phyloP scores from a whole-genome alignment of 768 basidiomycete genomes.

The Termitomyces sp. region DNA sequence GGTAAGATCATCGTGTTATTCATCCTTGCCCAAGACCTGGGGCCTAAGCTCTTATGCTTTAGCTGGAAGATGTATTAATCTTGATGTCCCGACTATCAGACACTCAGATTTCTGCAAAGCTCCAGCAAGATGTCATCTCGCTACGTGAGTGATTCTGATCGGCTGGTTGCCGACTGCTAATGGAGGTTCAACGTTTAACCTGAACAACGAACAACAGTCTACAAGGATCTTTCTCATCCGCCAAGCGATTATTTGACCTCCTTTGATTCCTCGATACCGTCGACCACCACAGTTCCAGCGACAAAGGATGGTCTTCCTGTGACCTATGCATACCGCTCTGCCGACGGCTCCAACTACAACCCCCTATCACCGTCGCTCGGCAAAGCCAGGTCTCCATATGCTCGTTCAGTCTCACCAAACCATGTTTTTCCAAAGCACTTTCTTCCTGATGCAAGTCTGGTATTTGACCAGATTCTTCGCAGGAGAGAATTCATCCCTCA shows the following conservation, averaged over 20 bases:
- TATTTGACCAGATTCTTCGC: slow-evolving; percentile 70
- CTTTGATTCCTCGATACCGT: not conserved
- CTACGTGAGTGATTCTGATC: slow-evolving; percentile 43
- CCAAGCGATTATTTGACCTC: slow-evolving; percentile 48
- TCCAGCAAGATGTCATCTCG: slow-evolving; percentile 50
- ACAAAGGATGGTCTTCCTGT: slow-evolving; percentile 12
- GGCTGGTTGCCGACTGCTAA: slow-evolving; percentile 2
- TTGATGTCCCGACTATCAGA: slow-evolving; percentile 52
- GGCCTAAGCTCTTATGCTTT: slow-evolving; percentile 9
- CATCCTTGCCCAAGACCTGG: not conserved
- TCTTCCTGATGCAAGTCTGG: slow-evolving; percentile 62
- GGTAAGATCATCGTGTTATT: slow-evolving; percentile 30
- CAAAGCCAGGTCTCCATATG: slow-evolving; percentile 61
- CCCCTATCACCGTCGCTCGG: slow-evolving; percentile 52
- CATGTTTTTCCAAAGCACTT: slow-evolving; percentile 36
- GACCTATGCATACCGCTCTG: slow-evolving; percentile 52
- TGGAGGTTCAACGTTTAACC: slow-evolving; percentile 12
- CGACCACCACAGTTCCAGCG: not conserved
- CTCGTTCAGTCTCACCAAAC: slow-evolving; percentile 56
- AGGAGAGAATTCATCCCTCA: slow-evolving; percentile 48
- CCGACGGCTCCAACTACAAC: slow-evolving; percentile 63
- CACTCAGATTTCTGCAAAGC: slow-evolving; percentile 24
- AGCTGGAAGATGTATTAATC: slow-evolving; percentile 64
- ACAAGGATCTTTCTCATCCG: slow-evolving; percentile 79
- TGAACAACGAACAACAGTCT: slow-evolving; percentile 38